phyloP scores from a whole-genome alignment of 352 stramenopile species.

The Halophytophthora batemanensis region DNA sequence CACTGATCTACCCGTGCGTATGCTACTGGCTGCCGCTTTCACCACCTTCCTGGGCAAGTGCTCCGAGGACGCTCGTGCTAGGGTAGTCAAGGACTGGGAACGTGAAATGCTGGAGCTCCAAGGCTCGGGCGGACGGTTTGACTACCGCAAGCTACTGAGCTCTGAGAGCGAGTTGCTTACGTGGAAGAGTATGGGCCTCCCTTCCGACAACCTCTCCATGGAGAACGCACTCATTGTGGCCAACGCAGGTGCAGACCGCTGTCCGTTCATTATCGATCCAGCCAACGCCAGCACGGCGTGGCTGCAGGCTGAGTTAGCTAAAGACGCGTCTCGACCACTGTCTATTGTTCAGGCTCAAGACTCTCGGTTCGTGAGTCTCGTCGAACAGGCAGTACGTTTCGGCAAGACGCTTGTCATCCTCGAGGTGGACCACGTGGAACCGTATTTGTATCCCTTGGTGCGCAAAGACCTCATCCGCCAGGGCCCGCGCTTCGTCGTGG shows the following conservation, averaged over 20 bases:
- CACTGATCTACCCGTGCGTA: constrained; percentile 82
- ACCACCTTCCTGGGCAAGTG: constrained; percentile 92
- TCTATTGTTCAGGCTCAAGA: constrained; percentile 88
- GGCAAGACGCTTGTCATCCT: constrained; percentile 94
- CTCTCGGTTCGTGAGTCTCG: constrained; percentile 84
- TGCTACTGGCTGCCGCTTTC: constrained; percentile 91
- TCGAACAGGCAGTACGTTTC: constrained; percentile 95
- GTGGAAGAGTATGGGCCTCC: constrained; percentile 92
- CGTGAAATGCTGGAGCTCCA: constrained; percentile 51
- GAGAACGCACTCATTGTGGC: constrained; percentile 93
- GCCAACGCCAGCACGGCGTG: constrained; percentile 85
- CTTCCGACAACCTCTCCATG: constrained; percentile 91
- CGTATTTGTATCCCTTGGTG: constrained; percentile 92
- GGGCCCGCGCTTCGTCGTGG: constrained; percentile 89
- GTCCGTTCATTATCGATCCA: constrained; percentile 95
- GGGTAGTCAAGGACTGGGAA: constrained; percentile 81
- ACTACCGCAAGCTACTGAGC: constrained; percentile 87
- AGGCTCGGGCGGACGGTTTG: constrained; percentile 41
- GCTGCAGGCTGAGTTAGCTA: constrained; percentile 88
- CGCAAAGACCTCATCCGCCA: constrained; percentile 89
- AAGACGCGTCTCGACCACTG: constrained; percentile 80
- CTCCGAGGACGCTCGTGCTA: constrained; percentile 82
- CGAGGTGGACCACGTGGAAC: constrained; percentile 91
- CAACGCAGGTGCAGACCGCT: constrained; percentile 65
- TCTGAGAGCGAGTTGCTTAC: constrained; percentile 91